phyloP scores from a whole-genome alignment of 768 basidiomycete species.

The Coprinopsis sp. region DNA sequence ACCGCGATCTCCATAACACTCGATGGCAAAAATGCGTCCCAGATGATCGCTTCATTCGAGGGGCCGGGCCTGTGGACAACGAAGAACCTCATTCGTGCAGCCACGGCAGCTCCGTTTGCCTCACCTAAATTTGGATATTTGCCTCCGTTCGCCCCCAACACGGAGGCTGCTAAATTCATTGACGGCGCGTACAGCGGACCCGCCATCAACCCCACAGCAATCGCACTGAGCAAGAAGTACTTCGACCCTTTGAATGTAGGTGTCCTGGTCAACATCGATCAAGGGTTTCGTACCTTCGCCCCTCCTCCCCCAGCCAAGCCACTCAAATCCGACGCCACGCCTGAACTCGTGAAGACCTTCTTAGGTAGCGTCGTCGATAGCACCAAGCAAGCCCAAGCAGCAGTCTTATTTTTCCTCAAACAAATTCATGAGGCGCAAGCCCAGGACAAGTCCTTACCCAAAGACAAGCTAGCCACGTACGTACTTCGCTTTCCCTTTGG shows the following conservation, averaged over 20 bases:
- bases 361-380: background rate
- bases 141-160: background rate
- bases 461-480: too few relatives aligned
- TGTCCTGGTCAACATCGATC: constrained; percentile 1
- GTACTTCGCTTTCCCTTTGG: too few relatives aligned
- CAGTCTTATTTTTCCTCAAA: background rate
- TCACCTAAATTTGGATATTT: too few relatives aligned
- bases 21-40: background rate
- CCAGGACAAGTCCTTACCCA: background rate
- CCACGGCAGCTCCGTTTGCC: background rate
- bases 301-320: background rate
- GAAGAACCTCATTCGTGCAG: background rate
- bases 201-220: background rate
- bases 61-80: background rate
- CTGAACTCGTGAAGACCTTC: background rate
- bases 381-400: background rate
- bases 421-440: background rate
- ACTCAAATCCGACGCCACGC: background rate
- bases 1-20: background rate
- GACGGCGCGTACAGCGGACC: background rate
- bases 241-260: background rate
- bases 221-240: background rate
- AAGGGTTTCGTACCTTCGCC: background rate
- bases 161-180: background rate
- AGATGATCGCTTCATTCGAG: background rate